Evolutionary conservation across 2,329 filamentous ascomycete genomes (phyloP).

Genomic region (Phymatotrichopsis omnivora): DNA sequence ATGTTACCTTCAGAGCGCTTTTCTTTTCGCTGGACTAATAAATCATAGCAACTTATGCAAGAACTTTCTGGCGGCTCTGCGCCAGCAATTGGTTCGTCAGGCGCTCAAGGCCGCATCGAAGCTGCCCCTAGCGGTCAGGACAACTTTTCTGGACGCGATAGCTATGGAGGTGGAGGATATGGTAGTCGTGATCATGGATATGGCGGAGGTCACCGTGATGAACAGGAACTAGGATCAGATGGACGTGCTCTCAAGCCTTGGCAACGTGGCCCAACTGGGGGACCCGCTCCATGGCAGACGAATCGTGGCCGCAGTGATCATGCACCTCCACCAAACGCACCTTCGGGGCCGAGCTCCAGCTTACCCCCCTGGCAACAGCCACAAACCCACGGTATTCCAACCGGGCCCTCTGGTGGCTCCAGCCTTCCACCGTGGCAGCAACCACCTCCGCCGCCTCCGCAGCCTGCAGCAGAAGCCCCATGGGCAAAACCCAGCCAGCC

Average conservation of each 20-base stretch:
- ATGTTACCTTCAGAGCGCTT: neutral
- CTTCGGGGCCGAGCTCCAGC: conserved; percentile 29
- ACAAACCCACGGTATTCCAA: conserved; percentile 29
- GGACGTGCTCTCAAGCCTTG: conserved; percentile 65
- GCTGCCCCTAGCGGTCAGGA: conserved; percentile 60
- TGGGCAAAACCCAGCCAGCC: conserved; percentile 15
- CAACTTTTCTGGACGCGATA: conserved; percentile 37
- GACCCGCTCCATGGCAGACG: conserved; percentile 66
- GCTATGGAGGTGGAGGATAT: conserved; percentile 28
- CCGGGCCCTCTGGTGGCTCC: conserved; percentile 34
- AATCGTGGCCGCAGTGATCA: conserved; percentile 37
- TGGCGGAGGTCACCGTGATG: conserved; percentile 24
- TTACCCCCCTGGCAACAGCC: conserved; percentile 21
- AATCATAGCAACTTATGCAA: conserved; percentile 78
- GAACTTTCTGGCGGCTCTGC: conserved; percentile 68
- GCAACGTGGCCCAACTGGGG: conserved; percentile 76
- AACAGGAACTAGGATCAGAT: conserved; percentile 33
- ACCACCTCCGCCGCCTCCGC: conserved; percentile 35
- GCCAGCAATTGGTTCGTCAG: conserved; percentile 45
- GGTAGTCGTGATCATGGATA: conserved; percentile 26
- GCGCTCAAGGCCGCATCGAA: conserved; percentile 63
- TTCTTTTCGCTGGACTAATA: conserved; percentile 37
- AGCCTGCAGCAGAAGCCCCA: conserved; percentile 14
- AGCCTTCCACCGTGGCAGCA: conserved; percentile 36
- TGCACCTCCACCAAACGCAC: conserved; percentile 31